Conservation (phyloP, 2,329 filamentous ascomycete species). For the Penicillium sp. region DNA sequence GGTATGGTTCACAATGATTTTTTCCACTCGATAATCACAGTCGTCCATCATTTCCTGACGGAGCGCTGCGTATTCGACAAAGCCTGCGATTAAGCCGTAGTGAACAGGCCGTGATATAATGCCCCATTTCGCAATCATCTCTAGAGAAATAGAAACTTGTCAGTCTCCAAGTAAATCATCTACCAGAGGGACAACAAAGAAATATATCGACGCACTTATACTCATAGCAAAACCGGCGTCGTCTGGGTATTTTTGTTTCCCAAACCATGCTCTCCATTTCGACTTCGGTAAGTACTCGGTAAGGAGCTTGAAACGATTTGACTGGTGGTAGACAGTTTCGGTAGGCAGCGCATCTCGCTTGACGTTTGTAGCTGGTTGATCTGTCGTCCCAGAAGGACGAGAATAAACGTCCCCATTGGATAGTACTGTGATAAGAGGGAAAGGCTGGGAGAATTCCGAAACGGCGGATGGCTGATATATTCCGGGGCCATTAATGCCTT, state of each 20-base stretch:
- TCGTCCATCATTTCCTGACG: not conserved
- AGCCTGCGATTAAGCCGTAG: not conserved
- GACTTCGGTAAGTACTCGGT: no score
- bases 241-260: no score
- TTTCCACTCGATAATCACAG: not conserved
- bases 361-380: not conserved
- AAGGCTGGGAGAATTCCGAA: not conserved
- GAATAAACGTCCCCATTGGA: not conserved
- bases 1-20: not conserved
- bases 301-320: not conserved
- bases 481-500: not conserved
- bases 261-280: no score
- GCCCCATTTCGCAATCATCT: no score
- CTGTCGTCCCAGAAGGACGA: not conserved
- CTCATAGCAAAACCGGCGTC: no score
- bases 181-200: no score
- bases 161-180: not conserved
- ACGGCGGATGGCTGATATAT: not conserved
- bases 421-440: not conserved
- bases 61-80: not conserved
- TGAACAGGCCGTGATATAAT: not conserved
- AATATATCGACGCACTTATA: no score
- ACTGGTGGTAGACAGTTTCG: not conserved
- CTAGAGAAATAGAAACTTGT: not conserved
- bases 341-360: not conserved